Base-by-base conservation (phyloP, 306 rosid species). In the Phaseolus lunatus region DNA sequence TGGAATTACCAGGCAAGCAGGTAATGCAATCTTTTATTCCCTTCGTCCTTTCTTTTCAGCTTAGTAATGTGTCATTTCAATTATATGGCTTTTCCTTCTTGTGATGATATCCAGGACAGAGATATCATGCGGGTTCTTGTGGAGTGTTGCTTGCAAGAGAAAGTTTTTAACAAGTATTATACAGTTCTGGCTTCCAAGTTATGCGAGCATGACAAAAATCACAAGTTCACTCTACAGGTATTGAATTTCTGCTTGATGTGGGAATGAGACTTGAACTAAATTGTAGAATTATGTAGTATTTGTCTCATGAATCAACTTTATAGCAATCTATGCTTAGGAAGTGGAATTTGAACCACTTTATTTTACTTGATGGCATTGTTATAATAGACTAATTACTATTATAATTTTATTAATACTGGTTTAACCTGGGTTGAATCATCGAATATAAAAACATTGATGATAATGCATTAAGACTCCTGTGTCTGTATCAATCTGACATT, bases 161-260 rank as follows among this genome's bases (percentile, higher is more conserved):
- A 88, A 73, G 90, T 88, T 50, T 95, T 92, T 76, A 92, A 95
- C 80, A 95, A 95, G 90, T 95, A 90, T 71, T 95, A 92, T 80
- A 86, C 97, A 24, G 84, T 87, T 62, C 86, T 95, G 65, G 97
- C 98, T 82, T 74, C 92, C 75, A 95, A 89, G 84, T 82, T 95
- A 89, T 95, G 98, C 9, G 95, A 86, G 81, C 93, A 92, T 86
- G 97, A 95, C 73, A 95, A 92, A 82, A 92, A 90, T 83, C 97
- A 95, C 85, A 95, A 90, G 85, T 92, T 95, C 72, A 95, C 98
- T 22, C 86, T 95, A 29, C 97, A 94, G 96, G 98, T 94, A 83
- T 58, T 67, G 45, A 39, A 44, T 70, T 68, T 58, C 54, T 9
- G 84, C n/a, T 53, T 41, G 48, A 47, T 27, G 13, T 33, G 27